These are phyloP conservation scores for Ananas comosus DNA, from an alignment of 176 grass and related monocot species.

Conservation along the genomic window DNA sequence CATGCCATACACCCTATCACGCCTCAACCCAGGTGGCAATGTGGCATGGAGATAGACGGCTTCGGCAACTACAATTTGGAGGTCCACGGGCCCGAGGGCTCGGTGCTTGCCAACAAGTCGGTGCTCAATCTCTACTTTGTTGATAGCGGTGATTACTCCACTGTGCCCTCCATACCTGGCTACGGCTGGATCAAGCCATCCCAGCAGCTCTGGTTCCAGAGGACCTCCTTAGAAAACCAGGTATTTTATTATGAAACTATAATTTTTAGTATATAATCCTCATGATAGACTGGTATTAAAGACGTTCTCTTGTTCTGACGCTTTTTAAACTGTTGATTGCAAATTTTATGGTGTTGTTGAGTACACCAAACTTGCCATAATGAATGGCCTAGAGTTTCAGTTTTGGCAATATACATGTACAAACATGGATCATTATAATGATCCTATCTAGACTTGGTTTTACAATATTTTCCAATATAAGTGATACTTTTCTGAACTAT, in stretches of 20 bases:
- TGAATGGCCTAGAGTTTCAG: no score
- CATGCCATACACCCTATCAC: conserved; percentile 67
- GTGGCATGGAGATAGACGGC: conserved; percentile 66
- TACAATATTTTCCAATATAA: no score
- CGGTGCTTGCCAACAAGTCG: conserved; percentile 58
- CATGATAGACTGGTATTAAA: background rate
- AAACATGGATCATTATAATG: no score
- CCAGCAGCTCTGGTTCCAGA: conserved; percentile 81
- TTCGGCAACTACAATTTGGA: conserved; percentile 87
- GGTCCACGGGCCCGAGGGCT: conserved; percentile 51
- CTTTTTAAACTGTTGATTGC: background rate
- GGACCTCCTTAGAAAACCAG: conserved; percentile 63
- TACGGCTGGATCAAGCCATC: conserved; percentile 93
- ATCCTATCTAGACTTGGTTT: no score
- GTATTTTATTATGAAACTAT: conserved; percentile 15
- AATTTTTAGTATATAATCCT: background rate
- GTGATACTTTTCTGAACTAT: no score
- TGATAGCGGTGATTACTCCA: conserved; percentile 92
- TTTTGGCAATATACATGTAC: no score
- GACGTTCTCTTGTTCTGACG: background rate
- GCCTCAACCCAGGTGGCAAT: conserved; percentile 59
- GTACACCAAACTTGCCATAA: no score
- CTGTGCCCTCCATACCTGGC: conserved; percentile 46
- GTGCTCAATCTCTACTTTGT: conserved; percentile 92
- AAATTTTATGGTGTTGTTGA: no score